Conservation (phyloP, 768 basidiomycete species). For the Mycena indigotica region DNA sequence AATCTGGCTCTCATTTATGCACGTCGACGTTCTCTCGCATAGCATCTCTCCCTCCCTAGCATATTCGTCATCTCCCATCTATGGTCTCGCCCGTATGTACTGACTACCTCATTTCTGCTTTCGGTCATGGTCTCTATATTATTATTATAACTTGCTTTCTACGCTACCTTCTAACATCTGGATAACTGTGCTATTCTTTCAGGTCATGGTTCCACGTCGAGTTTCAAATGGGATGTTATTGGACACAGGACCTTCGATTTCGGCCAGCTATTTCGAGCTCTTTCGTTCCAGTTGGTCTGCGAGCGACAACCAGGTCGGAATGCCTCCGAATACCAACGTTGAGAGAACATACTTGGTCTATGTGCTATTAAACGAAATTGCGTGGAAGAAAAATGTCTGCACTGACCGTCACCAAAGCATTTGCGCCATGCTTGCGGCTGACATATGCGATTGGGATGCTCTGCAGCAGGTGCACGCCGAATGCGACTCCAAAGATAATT, state of each 20-base stretch:
- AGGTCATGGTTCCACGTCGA: too few species aligned
- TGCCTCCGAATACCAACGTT: background rate
- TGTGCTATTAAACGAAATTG: background rate
- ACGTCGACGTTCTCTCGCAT: conserved; percentile 11
- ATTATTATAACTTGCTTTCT: background rate
- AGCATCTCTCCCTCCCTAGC: background rate
- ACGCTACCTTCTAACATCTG: background rate
- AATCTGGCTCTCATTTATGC: conserved; percentile 11
- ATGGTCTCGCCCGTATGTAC: background rate
- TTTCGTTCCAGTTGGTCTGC: too few species aligned
- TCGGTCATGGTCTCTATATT: background rate
- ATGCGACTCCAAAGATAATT: background rate
- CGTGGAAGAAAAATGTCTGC: background rate
- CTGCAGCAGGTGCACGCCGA: background rate
- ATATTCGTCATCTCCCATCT: conserved; percentile 23
- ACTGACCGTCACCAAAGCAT: background rate
- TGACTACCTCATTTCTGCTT: background rate
- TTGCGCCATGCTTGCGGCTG: background rate
- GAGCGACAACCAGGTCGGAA: background rate
- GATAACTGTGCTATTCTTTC: too few species aligned
- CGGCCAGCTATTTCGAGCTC: too few species aligned
- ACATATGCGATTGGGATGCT: background rate
- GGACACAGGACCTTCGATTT: too few species aligned
- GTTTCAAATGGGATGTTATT: too few species aligned
- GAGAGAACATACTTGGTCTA: background rate